Base-by-base conservation (phyloP, 164 flowering plant species). In the Houttuynia cordata region DNA sequence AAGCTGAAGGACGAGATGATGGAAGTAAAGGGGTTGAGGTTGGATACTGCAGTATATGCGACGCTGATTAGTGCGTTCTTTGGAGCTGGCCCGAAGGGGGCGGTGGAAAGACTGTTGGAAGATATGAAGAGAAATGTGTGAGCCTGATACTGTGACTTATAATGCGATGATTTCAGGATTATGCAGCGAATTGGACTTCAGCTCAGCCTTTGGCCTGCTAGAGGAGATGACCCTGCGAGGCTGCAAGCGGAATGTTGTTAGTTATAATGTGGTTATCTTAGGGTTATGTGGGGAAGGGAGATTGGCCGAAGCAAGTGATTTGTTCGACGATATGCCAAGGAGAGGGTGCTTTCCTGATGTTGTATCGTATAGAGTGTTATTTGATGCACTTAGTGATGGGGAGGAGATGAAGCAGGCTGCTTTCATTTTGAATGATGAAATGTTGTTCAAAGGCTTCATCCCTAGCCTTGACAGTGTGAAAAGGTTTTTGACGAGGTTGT, bases 281-380 rank as follows among this genome's bases (percentile, higher is more conserved):
- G 76, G 68, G 13, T 67, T 80, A 42, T 82, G 91, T 61, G 77
- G 68, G 63, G 83, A 70, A 10, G 86, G 83, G 25, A 86, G 70
- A 65, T 62, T 73, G 65, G 73, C 64, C 25, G 94, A 86, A 59
- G 96, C 90, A 1, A 61, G 62, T 41, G 87, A 86, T 34, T 62
- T 86, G 25, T 76, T 88, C 62, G 82, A 83, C 54, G 89, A 84
- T 51, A 78, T 91, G 94, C 91, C 91, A 1, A 75, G 84, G 63
- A 56, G 80, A n/a, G 83, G 71, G 1, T 87, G 89, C 57, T 23
- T 56, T 25, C 91, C 91, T 17, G 93, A 91, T 82, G 81, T 81
- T 56, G 79, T 83, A 24, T 70, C 91, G 13, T 90, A 83, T 52
- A 69, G 94, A 61, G 71, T 63, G 49, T 49, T 83, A 18, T 79